Percentiles rank a stretch among this genome's conserved stretches.
Conservation (phyloP, 2,329 filamentous ascomycete species). For the Macroventuria anomochaeta region DNA sequence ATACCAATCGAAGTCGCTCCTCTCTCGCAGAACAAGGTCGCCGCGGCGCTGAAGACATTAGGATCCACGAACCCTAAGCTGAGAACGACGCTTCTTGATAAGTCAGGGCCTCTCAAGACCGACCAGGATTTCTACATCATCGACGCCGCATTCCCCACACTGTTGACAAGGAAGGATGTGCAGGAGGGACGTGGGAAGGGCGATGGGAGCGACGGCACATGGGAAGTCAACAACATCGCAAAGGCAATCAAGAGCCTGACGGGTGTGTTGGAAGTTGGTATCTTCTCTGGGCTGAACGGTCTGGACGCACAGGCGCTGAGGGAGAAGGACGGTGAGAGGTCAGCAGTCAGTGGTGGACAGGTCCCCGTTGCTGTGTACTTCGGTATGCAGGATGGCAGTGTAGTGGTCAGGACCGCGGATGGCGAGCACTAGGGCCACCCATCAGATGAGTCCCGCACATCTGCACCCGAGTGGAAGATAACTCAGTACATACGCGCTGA, state of each 20-base stretch:
- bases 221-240: constrained; percentile 80
- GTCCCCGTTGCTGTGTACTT: constrained; percentile 96
- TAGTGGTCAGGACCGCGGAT: constrained; percentile 46
- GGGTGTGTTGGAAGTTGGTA: constrained; percentile 88
- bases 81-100: constrained; percentile 74
- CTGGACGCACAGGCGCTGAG: constrained; percentile 64
- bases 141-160: constrained; percentile 81
- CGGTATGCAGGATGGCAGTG: constrained; percentile 73
- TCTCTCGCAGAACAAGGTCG: constrained; percentile 77
- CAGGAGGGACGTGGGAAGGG: constrained; percentile 51
- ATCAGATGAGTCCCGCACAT: not conserved
- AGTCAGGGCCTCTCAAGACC: constrained; percentile 83
- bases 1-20: constrained; percentile 96
- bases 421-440: constrained; percentile 27
- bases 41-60: constrained; percentile 72
- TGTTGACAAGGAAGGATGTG: constrained; percentile 70
- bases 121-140: constrained; percentile 90
- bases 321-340: constrained; percentile 28
- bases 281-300: constrained; percentile 86
- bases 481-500: not conserved
- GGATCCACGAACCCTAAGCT: constrained; percentile 75
- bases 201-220: constrained; percentile 69
- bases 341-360: constrained; percentile 67
- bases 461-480: not conserved
- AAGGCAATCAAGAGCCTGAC: constrained; percentile 78